Conservation (phyloP, 148 eudicot genomes). For the Limonium bicolor region DNA sequence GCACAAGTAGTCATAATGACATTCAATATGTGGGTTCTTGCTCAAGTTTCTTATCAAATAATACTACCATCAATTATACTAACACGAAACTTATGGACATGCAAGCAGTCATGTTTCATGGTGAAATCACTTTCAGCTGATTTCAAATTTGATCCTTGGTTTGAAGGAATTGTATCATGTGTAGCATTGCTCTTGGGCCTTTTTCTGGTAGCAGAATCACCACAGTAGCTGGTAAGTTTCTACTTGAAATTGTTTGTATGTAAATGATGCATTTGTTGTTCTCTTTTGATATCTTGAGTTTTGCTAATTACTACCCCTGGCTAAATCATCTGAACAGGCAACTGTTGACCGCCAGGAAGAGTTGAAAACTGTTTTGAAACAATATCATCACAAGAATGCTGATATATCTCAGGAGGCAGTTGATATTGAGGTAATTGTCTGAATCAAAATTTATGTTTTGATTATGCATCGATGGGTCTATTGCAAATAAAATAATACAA, state of each 20-base stretch:
- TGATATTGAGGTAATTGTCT: conserved; percentile 45
- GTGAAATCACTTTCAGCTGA: no score
- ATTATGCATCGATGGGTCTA: not conserved
- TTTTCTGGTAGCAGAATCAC: conserved; percentile 78
- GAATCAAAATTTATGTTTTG: not conserved
- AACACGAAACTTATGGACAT: no score
- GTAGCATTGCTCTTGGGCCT: conserved; percentile 40
- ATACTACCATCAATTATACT: no score
- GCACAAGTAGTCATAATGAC: no score
- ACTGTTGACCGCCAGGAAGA: conserved; percentile 45
- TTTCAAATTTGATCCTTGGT: no score
- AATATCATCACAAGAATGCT: conserved; percentile 58
- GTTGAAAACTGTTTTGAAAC: conserved; percentile 34
- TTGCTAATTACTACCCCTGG: not conserved
- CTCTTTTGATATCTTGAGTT: no score
- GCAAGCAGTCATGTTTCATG: no score
- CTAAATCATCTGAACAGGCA: conserved; percentile 23
- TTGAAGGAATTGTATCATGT: conserved; percentile 56
- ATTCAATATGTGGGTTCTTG: no score
- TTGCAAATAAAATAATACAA: not conserved
- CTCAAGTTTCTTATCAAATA: no score
- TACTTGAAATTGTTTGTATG: no score
- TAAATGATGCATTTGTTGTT: no score
- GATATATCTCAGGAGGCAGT: conserved; percentile 48
- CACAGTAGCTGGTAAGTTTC: conserved; percentile 75